Conservation (phyloP, 2,329 filamentous ascomycete species). For the Penicillium verrucosum region DNA sequence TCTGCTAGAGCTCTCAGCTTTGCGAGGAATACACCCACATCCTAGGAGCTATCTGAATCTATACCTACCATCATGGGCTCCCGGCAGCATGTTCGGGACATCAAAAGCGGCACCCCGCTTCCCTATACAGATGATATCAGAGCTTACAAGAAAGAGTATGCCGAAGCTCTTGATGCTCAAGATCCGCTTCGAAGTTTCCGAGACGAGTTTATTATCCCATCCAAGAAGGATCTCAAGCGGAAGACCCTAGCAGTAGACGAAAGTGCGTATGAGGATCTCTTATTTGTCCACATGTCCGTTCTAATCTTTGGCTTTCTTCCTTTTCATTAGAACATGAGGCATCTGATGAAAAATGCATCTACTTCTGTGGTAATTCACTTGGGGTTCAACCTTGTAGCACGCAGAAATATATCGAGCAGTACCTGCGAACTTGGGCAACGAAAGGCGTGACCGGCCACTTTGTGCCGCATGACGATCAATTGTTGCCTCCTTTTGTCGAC, state of each 20-base stretch:
- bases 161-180: conserved; percentile 54
- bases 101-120: conserved; percentile 30
- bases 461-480: conserved; percentile 62
- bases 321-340: conserved; percentile 25
- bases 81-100: conserved; percentile 26
- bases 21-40: not conserved
- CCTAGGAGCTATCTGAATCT: not conserved
- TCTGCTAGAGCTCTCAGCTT: not conserved
- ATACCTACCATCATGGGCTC: conserved; percentile 26
- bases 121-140: conserved; percentile 32
- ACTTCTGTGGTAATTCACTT: conserved; percentile 87
- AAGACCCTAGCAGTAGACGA: conserved; percentile 50
- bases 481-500: conserved; percentile 70
- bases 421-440: conserved; percentile 78
- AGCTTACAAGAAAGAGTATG: conserved; percentile 39
- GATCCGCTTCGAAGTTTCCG: conserved; percentile 62
- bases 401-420: conserved; percentile 63
- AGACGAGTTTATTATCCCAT: conserved; percentile 73
- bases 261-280: conserved; percentile 17
- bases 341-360: conserved; percentile 57
- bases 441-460: conserved; percentile 87
- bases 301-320: not conserved
- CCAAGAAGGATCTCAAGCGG: conserved; percentile 66
- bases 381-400: conserved; percentile 75
- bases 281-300: not conserved